These are phyloP conservation scores for Nemania sp. DNA, from an alignment of 2,329 filamentous ascomycete species.

Conservation along the genomic window DNA sequence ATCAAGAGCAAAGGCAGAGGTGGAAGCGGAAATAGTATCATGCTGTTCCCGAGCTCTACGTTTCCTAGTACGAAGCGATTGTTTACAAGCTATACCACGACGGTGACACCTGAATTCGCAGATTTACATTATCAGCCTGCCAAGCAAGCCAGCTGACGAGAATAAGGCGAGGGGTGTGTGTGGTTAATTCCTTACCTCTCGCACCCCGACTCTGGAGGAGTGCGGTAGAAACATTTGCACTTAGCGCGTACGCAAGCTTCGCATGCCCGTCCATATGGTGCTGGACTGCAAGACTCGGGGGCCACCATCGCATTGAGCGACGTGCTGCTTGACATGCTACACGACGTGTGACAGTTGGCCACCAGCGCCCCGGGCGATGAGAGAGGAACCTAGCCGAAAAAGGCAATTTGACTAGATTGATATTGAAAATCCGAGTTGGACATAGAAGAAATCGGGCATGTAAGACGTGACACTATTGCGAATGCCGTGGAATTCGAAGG, in stretches of 20 bases:
- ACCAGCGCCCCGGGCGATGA: too few relatives aligned
- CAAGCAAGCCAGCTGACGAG: neutral
- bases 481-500: conserved; percentile 6
- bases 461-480: neutral
- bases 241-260: conserved; percentile 2
- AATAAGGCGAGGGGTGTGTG: neutral
- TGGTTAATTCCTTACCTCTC: conserved; percentile 2
- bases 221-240: conserved; percentile 10
- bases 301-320: neutral
- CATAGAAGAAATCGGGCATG: neutral
- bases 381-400: too few relatives aligned
- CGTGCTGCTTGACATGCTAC: neutral
- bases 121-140: conserved; percentile 4
- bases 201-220: neutral
- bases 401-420: too few relatives aligned
- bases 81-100: conserved; percentile 8
- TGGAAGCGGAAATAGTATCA: neutral
- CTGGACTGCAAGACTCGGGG: neutral
- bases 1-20: neutral
- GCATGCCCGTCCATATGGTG: conserved; percentile 5
- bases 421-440: neutral
- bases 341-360: too few relatives aligned
- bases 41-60: neutral
- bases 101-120: neutral
- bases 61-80: neutral